Percentiles rank a stretch among this genome's conserved stretches.
phyloP scores from a whole-genome alignment of 352 stramenopile genomes.

The Peronospora farinosa region DNA sequence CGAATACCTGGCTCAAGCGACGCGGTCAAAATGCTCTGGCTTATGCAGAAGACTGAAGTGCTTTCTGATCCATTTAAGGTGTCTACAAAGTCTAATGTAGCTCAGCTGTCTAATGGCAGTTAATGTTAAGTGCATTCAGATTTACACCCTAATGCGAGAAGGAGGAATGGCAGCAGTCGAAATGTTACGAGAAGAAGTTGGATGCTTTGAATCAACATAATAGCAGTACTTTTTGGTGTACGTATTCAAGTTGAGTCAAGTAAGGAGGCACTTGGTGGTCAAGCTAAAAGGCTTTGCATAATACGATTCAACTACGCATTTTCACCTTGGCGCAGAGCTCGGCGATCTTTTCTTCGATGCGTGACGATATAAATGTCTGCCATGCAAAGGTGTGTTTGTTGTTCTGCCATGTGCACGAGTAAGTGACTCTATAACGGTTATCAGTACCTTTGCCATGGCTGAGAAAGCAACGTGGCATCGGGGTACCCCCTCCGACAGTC shows the following conservation, averaged over 20 bases:
- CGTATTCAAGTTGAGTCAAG: not conserved
- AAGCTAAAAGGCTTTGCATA: no score
- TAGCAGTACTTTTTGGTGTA: constrained; percentile 21
- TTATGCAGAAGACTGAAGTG: constrained; percentile 61
- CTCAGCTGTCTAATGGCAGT: constrained; percentile 28
- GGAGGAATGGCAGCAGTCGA: constrained; percentile 6
- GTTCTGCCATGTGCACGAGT: not conserved
- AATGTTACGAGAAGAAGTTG: constrained; percentile 6
- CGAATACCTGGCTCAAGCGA: constrained; percentile 75
- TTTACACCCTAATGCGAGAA: not conserved
- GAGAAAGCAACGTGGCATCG: no score
- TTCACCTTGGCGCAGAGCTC: no score
- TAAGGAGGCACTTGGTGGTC: not conserved
- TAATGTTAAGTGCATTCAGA: constrained; percentile 7
- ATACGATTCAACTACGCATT: no score
- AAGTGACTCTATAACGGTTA: constrained; percentile 5
- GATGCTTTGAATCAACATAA: constrained; percentile 9
- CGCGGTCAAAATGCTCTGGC: constrained; percentile 59
- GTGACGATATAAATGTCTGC: no score
- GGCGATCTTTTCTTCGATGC: no score
- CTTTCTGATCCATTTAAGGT: constrained; percentile 23
- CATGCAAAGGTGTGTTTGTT: not conserved
- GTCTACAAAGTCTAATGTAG: constrained; percentile 9
- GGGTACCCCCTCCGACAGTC: no score
- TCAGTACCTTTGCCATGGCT: not conserved